Evolutionary conservation across 768 basidiomycete species (phyloP).

Genomic region (Phanerochaete sordida): DNA sequence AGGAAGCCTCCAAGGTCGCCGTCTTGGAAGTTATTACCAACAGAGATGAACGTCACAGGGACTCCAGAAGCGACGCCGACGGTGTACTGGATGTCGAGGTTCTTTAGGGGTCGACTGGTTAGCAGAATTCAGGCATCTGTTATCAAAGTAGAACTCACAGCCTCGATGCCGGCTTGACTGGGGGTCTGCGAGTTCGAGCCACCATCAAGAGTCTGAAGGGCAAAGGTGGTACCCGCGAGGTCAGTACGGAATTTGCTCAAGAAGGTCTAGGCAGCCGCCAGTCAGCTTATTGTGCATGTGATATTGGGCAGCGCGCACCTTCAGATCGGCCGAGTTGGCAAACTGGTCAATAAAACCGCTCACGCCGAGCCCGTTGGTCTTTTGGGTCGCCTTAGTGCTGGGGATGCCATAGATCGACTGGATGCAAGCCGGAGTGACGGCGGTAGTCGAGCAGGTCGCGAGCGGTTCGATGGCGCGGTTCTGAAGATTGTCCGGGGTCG

Average conservation of each 20-base stretch:
- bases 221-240: slow-evolving; percentile 15
- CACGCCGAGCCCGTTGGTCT: slow-evolving; percentile 28
- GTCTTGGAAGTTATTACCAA: slow-evolving; percentile 25
- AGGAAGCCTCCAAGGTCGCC: slow-evolving; percentile 22
- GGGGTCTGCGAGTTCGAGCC: slow-evolving; percentile 43
- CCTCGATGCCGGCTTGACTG: slow-evolving; percentile 55
- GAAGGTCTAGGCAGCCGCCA: slow-evolving; percentile 44
- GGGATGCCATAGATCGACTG: slow-evolving; percentile 29
- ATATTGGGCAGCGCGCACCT: slow-evolving; percentile 35
- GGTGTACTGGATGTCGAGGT: slow-evolving; percentile 27
- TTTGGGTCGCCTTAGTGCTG: slow-evolving; percentile 17
- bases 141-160: too few relatives aligned
- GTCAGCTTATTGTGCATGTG: not conserved
- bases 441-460: slow-evolving; percentile 19
- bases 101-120: slow-evolving; percentile 3
- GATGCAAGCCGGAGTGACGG: slow-evolving; percentile 29
- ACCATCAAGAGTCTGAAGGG: slow-evolving; percentile 41
- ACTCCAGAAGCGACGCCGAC: slow-evolving; percentile 41
- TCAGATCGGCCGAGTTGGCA: slow-evolving; percentile 28
- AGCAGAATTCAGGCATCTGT: too few relatives aligned
- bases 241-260: slow-evolving; percentile 21
- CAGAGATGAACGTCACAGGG: slow-evolving; percentile 50
- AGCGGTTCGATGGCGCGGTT: slow-evolving; percentile 14
- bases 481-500: slow-evolving; percentile 19
- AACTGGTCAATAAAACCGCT: slow-evolving; percentile 31